Evolutionary conservation across 306 rosid genomes (phyloP).

Genomic region (Geum urbanum): DNA sequence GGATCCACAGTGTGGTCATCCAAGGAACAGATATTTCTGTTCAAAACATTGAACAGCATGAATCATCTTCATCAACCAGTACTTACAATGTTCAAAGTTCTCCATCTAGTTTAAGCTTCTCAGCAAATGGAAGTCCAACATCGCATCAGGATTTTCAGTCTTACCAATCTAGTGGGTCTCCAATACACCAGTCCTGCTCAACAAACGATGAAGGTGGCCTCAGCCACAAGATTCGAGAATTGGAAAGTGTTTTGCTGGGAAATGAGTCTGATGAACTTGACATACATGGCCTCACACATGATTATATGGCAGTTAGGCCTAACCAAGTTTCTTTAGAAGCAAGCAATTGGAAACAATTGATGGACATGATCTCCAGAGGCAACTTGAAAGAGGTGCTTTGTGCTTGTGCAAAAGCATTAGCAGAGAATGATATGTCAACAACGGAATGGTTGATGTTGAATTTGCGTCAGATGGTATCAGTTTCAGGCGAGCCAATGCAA

Average conservation of each 20-base stretch:
- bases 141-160: slow-evolving; percentile 52
- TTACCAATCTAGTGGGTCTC: slow-evolving; percentile 40
- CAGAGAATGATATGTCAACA: slow-evolving; percentile 45
- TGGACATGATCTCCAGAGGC: slow-evolving; percentile 54
- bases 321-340: slow-evolving; percentile 35
- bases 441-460: slow-evolving; percentile 62
- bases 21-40: slow-evolving; percentile 39
- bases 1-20: slow-evolving; percentile 32
- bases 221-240: slow-evolving; percentile 73
- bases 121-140: slow-evolving; percentile 51
- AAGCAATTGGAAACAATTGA: slow-evolving; percentile 49
- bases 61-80: slow-evolving; percentile 51
- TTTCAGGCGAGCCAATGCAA: slow-evolving; percentile 73
- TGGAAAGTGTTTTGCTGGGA: slow-evolving; percentile 79
- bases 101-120: slow-evolving; percentile 48
- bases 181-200: slow-evolving; percentile 46
- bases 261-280: slow-evolving; percentile 50
- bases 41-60: slow-evolving; percentile 41
- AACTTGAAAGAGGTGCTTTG: slow-evolving; percentile 70
- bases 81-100: slow-evolving; percentile 59
- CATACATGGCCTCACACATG: slow-evolving; percentile 23
- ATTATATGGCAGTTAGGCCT: slow-evolving; percentile 9
- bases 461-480: slow-evolving; percentile 66
- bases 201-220: slow-evolving; percentile 51
- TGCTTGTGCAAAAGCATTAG: slow-evolving; percentile 70